phyloP scores from a whole-genome alignment of 441 rosid species.

The Pelargonium fulgidum region DNA sequence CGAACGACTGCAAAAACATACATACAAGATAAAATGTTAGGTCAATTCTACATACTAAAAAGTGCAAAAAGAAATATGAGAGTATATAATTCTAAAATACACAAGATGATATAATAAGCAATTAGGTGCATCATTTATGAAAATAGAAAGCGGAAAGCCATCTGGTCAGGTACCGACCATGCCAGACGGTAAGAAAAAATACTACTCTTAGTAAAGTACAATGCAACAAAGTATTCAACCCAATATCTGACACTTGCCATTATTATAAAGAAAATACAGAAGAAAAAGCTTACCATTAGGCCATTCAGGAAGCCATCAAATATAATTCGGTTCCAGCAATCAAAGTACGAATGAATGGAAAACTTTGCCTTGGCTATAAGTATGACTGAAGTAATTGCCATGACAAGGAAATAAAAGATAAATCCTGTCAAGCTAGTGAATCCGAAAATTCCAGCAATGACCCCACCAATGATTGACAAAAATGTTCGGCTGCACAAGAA shows the following conservation, averaged over 20 bases:
- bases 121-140: neutral
- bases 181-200: neutral
- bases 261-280: neutral
- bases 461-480: constrained; percentile 85
- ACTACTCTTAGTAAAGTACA: neutral
- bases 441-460: constrained; percentile 82
- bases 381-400: constrained; percentile 75
- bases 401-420: constrained; percentile 66
- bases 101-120: neutral
- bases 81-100: neutral
- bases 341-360: constrained; percentile 66
- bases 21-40: constrained; percentile 13
- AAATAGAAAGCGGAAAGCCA: neutral
- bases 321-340: constrained; percentile 64
- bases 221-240: no score
- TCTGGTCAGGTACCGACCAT: neutral
- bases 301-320: constrained; percentile 87
- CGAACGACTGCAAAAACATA: constrained; percentile 74
- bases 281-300: constrained; percentile 57
- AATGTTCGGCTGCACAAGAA: constrained; percentile 77
- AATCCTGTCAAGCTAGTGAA: constrained; percentile 81
- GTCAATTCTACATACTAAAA: neutral
- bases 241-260: no score
- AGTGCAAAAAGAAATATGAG: neutral
- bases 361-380: constrained; percentile 81